Evolutionary conservation across 2,329 filamentous ascomycete species (phyloP).

Genomic region (Trichoderma endophyticum): DNA sequence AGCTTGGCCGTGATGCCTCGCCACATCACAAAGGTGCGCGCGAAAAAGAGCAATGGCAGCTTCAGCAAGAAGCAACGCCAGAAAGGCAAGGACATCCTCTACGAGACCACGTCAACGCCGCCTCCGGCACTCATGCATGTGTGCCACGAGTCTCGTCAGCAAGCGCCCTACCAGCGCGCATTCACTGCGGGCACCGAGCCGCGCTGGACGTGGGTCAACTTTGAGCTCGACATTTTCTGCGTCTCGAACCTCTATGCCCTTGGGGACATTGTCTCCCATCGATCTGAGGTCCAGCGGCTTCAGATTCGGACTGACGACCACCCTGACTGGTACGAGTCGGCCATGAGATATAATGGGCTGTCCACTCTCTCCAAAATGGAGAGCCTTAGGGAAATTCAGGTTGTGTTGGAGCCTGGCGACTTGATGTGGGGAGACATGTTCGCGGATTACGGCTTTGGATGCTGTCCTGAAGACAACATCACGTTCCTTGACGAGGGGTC

Average conservation of each 20-base stretch:
- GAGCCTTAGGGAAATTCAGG: not conserved
- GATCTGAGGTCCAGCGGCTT: not conserved
- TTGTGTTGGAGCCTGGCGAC: not conserved
- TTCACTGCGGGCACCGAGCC: not conserved
- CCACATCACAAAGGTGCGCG: not conserved
- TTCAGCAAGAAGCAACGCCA: not conserved
- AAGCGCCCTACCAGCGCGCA: conserved; percentile 15
- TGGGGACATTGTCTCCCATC: not conserved
- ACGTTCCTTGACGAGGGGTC: not conserved
- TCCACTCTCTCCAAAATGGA: not conserved
- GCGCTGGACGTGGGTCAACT: conserved; percentile 18
- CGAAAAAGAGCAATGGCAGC: not conserved
- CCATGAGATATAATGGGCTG: not conserved
- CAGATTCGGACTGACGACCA: not conserved
- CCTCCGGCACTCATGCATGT: conserved; percentile 17
- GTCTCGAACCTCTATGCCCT: not conserved
- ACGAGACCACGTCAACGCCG: conserved; percentile 18
- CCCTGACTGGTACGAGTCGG: not conserved
- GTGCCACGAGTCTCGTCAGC: conserved; percentile 15
- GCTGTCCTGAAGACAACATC: not conserved
- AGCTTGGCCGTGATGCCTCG: not conserved
- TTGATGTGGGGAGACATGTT: not conserved
- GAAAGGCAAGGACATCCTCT: not conserved
- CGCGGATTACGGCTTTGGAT: not conserved
- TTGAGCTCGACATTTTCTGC: not conserved